Percentiles rank a stretch among this genome's conserved stretches.
phyloP scores from a whole-genome alignment of 2,329 filamentous ascomycete species.

The Fusarium denticulatum region DNA sequence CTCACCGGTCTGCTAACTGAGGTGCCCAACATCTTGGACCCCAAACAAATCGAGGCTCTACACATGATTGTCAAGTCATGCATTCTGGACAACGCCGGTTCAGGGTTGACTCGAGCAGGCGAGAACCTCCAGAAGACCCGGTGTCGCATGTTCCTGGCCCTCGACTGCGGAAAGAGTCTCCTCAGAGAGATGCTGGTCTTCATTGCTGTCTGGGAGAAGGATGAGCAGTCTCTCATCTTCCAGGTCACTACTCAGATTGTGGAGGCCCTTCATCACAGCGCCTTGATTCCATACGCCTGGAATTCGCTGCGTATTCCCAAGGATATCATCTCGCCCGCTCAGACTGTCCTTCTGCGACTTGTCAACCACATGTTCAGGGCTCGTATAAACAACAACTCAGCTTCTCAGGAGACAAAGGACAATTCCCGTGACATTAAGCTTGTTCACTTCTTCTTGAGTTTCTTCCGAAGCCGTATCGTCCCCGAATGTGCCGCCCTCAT shows the following conservation, averaged over 20 bases:
- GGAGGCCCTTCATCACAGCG: conserved; percentile 89
- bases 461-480: conserved; percentile 91
- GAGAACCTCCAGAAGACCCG: conserved; percentile 91
- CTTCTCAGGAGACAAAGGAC: conserved; percentile 60
- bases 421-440: conserved; percentile 67
- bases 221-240: conserved; percentile 93
- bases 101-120: conserved; percentile 71
- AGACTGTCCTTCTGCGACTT: conserved; percentile 90
- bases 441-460: conserved; percentile 90
- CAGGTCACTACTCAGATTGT: conserved; percentile 97
- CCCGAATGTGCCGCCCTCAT: conserved; percentile 95
- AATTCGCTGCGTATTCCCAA: conserved; percentile 91
- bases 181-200: conserved; percentile 93
- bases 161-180: conserved; percentile 90
- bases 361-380: conserved; percentile 87
- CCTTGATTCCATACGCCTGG: conserved; percentile 90
- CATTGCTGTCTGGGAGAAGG: conserved; percentile 95
- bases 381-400: conserved; percentile 54
- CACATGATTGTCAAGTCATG: conserved; percentile 98
- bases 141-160: conserved; percentile 87
- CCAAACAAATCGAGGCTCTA: conserved; percentile 93
- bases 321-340: conserved; percentile 94
- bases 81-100: conserved; percentile 83
- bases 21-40: conserved; percentile 92
- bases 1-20: conserved; percentile 88